These are phyloP conservation scores for Penicillium robsamsonii DNA, from an alignment of 495 filamentous ascomycete genomes.

Conservation along the genomic window DNA sequence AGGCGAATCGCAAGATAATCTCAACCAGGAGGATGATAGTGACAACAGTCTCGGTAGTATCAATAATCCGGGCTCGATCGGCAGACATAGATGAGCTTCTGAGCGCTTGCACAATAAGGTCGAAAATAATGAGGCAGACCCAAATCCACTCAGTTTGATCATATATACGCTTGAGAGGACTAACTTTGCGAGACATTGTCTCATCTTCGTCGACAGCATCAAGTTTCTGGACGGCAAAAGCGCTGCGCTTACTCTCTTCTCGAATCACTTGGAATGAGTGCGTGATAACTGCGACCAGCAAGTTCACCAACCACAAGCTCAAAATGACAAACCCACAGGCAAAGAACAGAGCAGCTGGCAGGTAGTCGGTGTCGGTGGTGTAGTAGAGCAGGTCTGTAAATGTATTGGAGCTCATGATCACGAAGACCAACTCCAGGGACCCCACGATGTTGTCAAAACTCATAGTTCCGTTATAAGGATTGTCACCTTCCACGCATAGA, in stretches of 20 bases:
- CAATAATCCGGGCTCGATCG: slow-evolving; percentile 53
- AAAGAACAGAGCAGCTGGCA: slow-evolving; percentile 81
- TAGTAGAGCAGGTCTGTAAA: slow-evolving; percentile 93
- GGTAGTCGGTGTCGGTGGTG: slow-evolving; percentile 85
- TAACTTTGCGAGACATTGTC: slow-evolving; percentile 41
- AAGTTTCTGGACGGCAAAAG: slow-evolving; percentile 78
- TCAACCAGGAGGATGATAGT: slow-evolving; percentile 79
- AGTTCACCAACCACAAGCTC: slow-evolving; percentile 93
- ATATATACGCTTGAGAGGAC: slow-evolving; percentile 64
- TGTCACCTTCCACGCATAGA: slow-evolving; percentile 71
- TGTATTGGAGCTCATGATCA: slow-evolving; percentile 97
- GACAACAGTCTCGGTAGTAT: slow-evolving; percentile 69
- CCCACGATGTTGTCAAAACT: slow-evolving; percentile 94
- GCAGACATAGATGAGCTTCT: slow-evolving; percentile 71
- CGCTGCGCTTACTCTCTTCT: slow-evolving; percentile 91
- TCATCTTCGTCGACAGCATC: slow-evolving; percentile 40
- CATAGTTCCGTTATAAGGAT: slow-evolving; percentile 82
- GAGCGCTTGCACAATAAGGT: slow-evolving; percentile 69
- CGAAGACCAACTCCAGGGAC: slow-evolving; percentile 93
- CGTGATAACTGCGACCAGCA: slow-evolving; percentile 97
- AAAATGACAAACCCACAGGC: slow-evolving; percentile 85
- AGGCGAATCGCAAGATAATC: slow-evolving; percentile 73
- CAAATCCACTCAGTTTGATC: slow-evolving; percentile 73
- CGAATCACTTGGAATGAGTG: slow-evolving; percentile 98
- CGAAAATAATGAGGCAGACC: slow-evolving; percentile 76